phyloP scores from a whole-genome alignment of 257 asterid genomes.

The Haberlea rhodopensis region DNA sequence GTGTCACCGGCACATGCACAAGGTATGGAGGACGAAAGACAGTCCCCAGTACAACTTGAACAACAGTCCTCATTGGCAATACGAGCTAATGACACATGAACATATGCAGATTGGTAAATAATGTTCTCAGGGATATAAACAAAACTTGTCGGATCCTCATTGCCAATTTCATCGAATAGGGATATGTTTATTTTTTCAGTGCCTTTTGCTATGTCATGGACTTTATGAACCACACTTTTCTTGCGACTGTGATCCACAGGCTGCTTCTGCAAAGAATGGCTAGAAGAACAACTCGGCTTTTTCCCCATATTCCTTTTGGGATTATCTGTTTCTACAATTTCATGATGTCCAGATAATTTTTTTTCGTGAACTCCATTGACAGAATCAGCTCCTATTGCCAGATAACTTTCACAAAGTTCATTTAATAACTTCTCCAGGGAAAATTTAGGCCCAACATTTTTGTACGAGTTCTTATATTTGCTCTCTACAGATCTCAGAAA shows the following conservation, averaged over 20 bases:
- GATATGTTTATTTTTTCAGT: conserved; percentile 55
- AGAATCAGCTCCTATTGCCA: conserved; percentile 23
- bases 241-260: background rate
- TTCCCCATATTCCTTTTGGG: conserved; percentile 18
- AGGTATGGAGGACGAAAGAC: conserved; percentile 58
- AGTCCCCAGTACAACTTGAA: conserved; percentile 49
- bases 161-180: conserved; percentile 48
- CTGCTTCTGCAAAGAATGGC: conserved; percentile 5
- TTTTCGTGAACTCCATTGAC: conserved; percentile 7
- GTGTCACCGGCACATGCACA: conserved; percentile 80
- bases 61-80: conserved; percentile 76
- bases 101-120: conserved; percentile 51
- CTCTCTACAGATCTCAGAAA: conserved; percentile 19
- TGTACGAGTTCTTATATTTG: background rate
- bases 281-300: conserved; percentile 22
- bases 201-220: conserved; percentile 54
- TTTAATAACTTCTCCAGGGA: conserved; percentile 32
- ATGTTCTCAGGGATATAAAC: conserved; percentile 41
- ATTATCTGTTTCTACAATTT: conserved; percentile 8
- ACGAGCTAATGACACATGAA: conserved; percentile 63
- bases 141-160: conserved; percentile 43
- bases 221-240: conserved; percentile 23
- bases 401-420: conserved; percentile 35
- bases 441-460: conserved; percentile 18
- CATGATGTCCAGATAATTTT: conserved; percentile 18